Base-by-base conservation (phyloP, 2,329 filamentous ascomycete genomes). In the Colletotrichum paranaense region DNA sequence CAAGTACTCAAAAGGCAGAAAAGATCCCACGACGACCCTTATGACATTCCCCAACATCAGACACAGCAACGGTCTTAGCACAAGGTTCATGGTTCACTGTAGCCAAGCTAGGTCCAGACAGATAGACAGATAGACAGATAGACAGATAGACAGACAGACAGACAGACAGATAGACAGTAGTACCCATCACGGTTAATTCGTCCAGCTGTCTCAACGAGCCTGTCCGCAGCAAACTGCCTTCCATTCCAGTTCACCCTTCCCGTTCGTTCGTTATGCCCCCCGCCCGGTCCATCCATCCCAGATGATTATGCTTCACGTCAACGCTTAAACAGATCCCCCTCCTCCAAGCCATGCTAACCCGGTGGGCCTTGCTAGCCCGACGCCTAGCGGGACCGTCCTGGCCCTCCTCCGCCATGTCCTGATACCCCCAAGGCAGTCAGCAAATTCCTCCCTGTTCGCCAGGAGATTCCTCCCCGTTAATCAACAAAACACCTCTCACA, bases 261-360 rank as follows among this genome's bases (percentile, higher is more conserved):
- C 24, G 24, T n/a, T 42, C 24, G 46, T 71, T 67, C 62, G 32
- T 62, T 35, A 11, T 22, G 19, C 66, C 38, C 53, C 66, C 38
- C 53, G 42, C 69, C 69, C 38, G 59, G 26, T 30, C 65, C 65
- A 46, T 68, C n/a, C 69, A 64, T 68, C 59, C 69, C 65, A 55
- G 38, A 59, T 57, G 28, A 53, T 42, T 46, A 63, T 72, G 58
- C 69, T 68, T 59, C 69, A 59, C 35, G 38, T 64, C 53, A 68
- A 72, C 60, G 69, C 69, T 72, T 59, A 46, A 64, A 59, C 11
- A 38, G 35, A 38, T 14, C 4, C 32, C 32, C 35, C 26, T 26
- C 30, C 30, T 24, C 49, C 53, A 26, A 32, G 12, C 53, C 59
- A 68, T 72, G 52, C 52, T 8, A 30, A 22, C 68, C 63, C n/a